These are phyloP conservation scores for Hypoxylon sp. DNA, from an alignment of 2,329 filamentous ascomycete species.

Conservation along the genomic window DNA sequence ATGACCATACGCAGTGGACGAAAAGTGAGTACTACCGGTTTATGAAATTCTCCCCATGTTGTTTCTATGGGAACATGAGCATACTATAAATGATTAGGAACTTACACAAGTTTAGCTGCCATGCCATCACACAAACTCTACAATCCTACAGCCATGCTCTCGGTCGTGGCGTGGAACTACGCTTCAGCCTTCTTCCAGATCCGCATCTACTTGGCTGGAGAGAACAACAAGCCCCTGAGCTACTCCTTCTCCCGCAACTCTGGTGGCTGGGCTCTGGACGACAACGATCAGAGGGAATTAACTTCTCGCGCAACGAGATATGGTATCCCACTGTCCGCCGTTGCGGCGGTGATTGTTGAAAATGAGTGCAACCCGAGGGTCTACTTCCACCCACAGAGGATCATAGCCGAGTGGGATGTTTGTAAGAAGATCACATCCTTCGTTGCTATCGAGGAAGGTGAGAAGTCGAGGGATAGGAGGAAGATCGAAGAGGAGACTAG, in stretches of 20 bases:
- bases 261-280: conserved; percentile 7
- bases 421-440: conserved; percentile 8
- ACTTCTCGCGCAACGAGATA: neutral
- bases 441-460: neutral
- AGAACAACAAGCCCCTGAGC: conserved; percentile 15
- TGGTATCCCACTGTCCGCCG: conserved; percentile 15
- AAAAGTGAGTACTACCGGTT: conserved; percentile 1
- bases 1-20: conserved; percentile 12
- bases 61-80: no score
- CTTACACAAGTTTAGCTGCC: conserved; percentile 2
- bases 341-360: conserved; percentile 23
- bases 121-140: conserved; percentile 6
- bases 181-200: conserved; percentile 34
- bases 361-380: conserved; percentile 25
- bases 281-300: neutral
- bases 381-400: conserved; percentile 26
- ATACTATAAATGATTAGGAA: neutral
- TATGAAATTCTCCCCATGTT: no score
- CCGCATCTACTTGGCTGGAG: conserved; percentile 32
- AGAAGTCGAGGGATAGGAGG: conserved; percentile 1
- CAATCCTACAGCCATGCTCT: conserved; percentile 29
- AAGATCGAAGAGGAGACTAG: conserved; percentile 13
- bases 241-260: conserved; percentile 23
- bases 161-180: conserved; percentile 37
- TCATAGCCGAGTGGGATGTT: conserved; percentile 33